phyloP scores from a whole-genome alignment of 345 rosid genomes.

The Litchi chinensis region DNA sequence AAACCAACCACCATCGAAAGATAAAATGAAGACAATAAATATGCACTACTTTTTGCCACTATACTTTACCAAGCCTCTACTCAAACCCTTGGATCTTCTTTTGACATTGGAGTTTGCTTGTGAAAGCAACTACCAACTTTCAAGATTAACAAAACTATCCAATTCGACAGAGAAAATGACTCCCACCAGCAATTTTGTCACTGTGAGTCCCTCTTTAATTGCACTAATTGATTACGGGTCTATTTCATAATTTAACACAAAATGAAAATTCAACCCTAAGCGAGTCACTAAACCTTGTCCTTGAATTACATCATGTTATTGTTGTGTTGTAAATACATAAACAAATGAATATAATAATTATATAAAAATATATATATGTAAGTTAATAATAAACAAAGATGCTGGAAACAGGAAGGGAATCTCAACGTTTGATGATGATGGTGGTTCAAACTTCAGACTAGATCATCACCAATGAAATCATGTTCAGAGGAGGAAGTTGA shows the following conservation, averaged over 20 bases:
- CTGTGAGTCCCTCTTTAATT: background rate
- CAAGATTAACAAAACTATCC: conserved; percentile 13
- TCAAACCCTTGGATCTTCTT: conserved; percentile 36
- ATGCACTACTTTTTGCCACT: conserved; percentile 17
- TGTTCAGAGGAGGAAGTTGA: conserved; percentile 66
- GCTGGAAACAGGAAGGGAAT: background rate
- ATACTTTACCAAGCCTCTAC: conserved; percentile 62
- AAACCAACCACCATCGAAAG: conserved; percentile 1
- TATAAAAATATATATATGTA: background rate
- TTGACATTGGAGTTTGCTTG: conserved; percentile 44
- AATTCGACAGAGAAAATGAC: conserved; percentile 27
- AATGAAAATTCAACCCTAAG: background rate
- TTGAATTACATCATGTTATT: conserved; percentile 27
- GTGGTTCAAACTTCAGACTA: conserved; percentile 31
- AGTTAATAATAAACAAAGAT: conserved; percentile 9
- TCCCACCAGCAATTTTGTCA: conserved; percentile 12
- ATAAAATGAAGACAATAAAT: conserved; percentile 16
- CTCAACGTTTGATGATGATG: background rate
- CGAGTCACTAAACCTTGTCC: conserved; percentile 17
- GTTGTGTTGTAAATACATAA: conserved; percentile 36
- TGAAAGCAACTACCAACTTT: conserved; percentile 44
- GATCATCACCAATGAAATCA: conserved; percentile 38
- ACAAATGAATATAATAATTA: conserved; percentile 30
- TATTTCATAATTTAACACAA: conserved; percentile 9
- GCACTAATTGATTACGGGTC: background rate